A percentile compares a stretch with the other conserved stretches of the same genome.
These are phyloP conservation scores for Fusarium albosuccineum DNA, from an alignment of 2,329 filamentous ascomycete genomes.

Conservation along the genomic window DNA sequence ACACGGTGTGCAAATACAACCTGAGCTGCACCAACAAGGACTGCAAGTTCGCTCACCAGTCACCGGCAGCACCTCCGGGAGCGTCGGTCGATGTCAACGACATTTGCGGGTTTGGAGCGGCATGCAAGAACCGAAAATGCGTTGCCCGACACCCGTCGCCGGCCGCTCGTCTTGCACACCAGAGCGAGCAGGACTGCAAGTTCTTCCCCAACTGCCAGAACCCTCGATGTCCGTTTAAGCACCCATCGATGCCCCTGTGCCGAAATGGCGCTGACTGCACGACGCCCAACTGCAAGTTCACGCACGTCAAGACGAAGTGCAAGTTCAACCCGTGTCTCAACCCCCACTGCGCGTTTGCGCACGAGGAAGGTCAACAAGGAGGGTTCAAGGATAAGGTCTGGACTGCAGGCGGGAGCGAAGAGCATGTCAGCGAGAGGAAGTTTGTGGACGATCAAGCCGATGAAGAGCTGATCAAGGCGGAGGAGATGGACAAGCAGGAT, in stretches of 20 bases:
- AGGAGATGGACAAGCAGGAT: conserved; percentile 55
- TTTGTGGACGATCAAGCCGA: conserved; percentile 79
- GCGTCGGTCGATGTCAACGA: conserved; percentile 83
- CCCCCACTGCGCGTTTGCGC: conserved; percentile 87
- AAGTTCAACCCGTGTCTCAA: conserved; percentile 94
- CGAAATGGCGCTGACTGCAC: conserved; percentile 92
- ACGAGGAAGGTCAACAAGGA: conserved; percentile 90
- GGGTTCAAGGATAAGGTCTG: conserved; percentile 91
- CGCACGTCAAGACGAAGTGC: conserved; percentile 86
- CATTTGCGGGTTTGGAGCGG: conserved; percentile 85
- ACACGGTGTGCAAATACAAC: conserved; percentile 90
- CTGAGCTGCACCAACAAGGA: conserved; percentile 87
- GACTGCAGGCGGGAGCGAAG: conserved; percentile 71
- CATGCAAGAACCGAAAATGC: conserved; percentile 97
- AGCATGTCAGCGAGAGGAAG: conserved; percentile 88
- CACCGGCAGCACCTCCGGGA: conserved; percentile 85
- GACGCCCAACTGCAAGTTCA: conserved; percentile 86
- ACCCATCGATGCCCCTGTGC: conserved; percentile 88
- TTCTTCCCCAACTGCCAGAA: conserved; percentile 95
- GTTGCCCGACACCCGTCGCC: conserved; percentile 93
- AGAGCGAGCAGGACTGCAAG: conserved; percentile 87
- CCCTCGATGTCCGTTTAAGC: conserved; percentile 86
- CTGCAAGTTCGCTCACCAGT: conserved; percentile 95
- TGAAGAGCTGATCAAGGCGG: conserved; percentile 81
- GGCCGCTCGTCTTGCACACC: conserved; percentile 81